These are phyloP conservation scores for Xylariaceae sp. DNA, from an alignment of 2,329 filamentous ascomycete species.

Conservation along the genomic window DNA sequence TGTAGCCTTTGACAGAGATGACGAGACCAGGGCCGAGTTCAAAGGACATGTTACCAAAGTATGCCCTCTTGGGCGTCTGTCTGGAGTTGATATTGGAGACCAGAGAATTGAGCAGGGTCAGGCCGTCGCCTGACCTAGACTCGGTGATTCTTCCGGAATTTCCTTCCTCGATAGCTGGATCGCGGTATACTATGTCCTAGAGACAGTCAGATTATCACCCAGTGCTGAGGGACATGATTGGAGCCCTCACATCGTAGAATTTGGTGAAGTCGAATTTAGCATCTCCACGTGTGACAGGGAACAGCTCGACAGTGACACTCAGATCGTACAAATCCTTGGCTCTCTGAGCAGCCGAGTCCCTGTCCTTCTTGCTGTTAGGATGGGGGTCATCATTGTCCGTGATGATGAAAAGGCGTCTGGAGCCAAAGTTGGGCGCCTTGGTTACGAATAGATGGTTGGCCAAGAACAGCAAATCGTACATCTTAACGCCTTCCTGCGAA, in stretches of 20 bases:
- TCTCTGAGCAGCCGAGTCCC: constrained; percentile 71
- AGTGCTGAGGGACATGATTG: neutral
- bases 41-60: constrained; percentile 81
- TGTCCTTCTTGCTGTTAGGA: constrained; percentile 52
- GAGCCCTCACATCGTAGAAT: constrained; percentile 73
- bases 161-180: constrained; percentile 63
- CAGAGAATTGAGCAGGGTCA: constrained; percentile 71
- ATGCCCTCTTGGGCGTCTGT: constrained; percentile 72
- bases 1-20: constrained; percentile 91
- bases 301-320: constrained; percentile 84
- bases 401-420: constrained; percentile 86
- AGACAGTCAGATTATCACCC: constrained; percentile 13
- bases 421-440: constrained; percentile 89
- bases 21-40: constrained; percentile 77
- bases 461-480: constrained; percentile 88
- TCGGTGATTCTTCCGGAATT: constrained; percentile 50
- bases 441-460: constrained; percentile 96
- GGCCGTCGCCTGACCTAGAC: constrained; percentile 64
- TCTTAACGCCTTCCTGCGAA: constrained; percentile 61
- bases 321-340: constrained; percentile 95
- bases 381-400: constrained; percentile 92
- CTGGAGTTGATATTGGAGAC: constrained; percentile 87
- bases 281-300: constrained; percentile 69
- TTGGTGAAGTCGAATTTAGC: constrained; percentile 71
- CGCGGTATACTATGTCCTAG: constrained; percentile 84